Evolutionary conservation across 2,329 filamentous ascomycete species (phyloP).

Genomic region (Colletotrichum shisoi): DNA sequence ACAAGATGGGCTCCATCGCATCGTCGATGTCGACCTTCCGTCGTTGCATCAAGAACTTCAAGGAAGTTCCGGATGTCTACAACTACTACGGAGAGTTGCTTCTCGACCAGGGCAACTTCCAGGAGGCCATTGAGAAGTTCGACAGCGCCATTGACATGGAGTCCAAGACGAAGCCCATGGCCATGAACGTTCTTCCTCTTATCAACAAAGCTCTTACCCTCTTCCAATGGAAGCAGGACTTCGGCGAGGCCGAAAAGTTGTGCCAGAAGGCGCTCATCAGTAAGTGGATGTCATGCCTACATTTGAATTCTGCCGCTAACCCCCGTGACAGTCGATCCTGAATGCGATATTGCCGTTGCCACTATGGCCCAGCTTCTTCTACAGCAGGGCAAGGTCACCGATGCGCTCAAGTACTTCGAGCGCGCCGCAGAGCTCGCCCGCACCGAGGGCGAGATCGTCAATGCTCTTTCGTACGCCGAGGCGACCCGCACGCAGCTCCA

Average conservation of each 20-base stretch:
- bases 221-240: constrained; percentile 99
- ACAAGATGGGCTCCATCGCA: constrained; percentile 98
- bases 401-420: constrained; percentile 96
- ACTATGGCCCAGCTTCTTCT: constrained; percentile 98
- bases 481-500: constrained; percentile 95
- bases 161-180: constrained; percentile 89
- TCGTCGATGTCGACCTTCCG: constrained; percentile 99
- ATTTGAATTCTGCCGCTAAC: constrained; percentile 46
- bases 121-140: constrained; percentile 96
- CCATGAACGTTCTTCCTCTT: constrained; percentile 95
- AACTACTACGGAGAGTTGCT: constrained; percentile 99
- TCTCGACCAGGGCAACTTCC: constrained; percentile 93
- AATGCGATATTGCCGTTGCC: constrained; percentile 97
- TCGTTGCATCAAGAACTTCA: constrained; percentile 97
- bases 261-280: constrained; percentile 97
- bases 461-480: constrained; percentile 95
- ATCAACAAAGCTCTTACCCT: constrained; percentile 98
- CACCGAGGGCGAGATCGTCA: constrained; percentile 94
- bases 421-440: constrained; percentile 91
- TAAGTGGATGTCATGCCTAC: constrained; percentile 59
- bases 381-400: constrained; percentile 95
- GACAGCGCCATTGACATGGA: constrained; percentile 99
- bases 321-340: constrained; percentile 78
- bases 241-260: constrained; percentile 89
- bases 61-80: constrained; percentile 95